Percentiles rank a stretch among this genome's conserved stretches.
These are phyloP conservation scores for Daldinia sp. DNA, from an alignment of 2,329 filamentous ascomycete species.

Conservation along the genomic window DNA sequence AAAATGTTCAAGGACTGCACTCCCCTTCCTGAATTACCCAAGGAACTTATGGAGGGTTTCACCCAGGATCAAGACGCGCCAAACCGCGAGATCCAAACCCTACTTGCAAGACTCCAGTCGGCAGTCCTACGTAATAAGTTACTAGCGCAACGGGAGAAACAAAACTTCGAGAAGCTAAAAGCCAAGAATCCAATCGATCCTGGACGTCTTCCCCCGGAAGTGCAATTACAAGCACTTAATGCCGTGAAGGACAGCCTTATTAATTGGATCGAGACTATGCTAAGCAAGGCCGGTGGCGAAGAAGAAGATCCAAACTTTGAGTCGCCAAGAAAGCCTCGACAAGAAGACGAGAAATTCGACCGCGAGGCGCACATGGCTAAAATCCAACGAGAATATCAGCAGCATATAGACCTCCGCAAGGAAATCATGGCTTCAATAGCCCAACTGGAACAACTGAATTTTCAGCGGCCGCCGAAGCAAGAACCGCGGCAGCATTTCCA, in stretches of 20 bases:
- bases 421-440: constrained; percentile 55
- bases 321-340: constrained; percentile 32
- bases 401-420: constrained; percentile 60
- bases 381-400: constrained; percentile 63
- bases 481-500: constrained; percentile 3
- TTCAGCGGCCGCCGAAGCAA: constrained; percentile 20
- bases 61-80: constrained; percentile 51
- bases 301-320: constrained; percentile 40
- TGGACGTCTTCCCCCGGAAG: constrained; percentile 47
- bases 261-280: constrained; percentile 70
- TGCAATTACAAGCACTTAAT: constrained; percentile 62
- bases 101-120: constrained; percentile 64
- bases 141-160: constrained; percentile 64
- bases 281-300: constrained; percentile 59
- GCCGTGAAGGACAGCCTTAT: constrained; percentile 68
- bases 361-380: constrained; percentile 53
- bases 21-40: constrained; percentile 60
- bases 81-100: constrained; percentile 55
- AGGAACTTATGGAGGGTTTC: constrained; percentile 60
- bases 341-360: constrained; percentile 34
- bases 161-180: constrained; percentile 59
- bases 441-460: constrained; percentile 31
- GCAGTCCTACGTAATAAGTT: constrained; percentile 66
- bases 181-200: constrained; percentile 49
- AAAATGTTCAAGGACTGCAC: constrained; percentile 56